Percentiles rank a stretch among this genome's conserved stretches.
Evolutionary conservation across 768 basidiomycete species (phyloP).

Genomic region (Collybia nuda): DNA sequence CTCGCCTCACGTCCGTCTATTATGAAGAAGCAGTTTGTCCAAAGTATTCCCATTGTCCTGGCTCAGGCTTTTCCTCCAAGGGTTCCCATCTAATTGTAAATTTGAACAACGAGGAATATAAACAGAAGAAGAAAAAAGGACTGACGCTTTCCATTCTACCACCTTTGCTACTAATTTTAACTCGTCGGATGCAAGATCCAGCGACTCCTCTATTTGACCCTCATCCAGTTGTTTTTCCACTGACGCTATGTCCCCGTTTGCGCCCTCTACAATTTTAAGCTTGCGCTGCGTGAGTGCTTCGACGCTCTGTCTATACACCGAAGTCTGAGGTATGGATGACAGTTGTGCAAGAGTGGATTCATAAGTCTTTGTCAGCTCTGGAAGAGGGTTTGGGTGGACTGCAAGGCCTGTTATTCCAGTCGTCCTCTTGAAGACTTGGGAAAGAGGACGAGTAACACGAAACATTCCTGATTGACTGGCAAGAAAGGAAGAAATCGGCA

Average conservation of each 20-base stretch:
- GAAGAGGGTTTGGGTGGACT: conserved; percentile 84
- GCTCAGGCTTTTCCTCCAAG: conserved; percentile 75
- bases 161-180: conserved; percentile 74
- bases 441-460: conserved; percentile 71
- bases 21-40: conserved; percentile 48
- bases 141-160: conserved; percentile 96
- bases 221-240: conserved; percentile 79
- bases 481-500: conserved; percentile 10
- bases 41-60: conserved; percentile 88
- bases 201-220: conserved; percentile 84
- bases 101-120: conserved; percentile 4
- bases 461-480: conserved; percentile 54
- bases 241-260: conserved; percentile 60
- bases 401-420: conserved; percentile 85
- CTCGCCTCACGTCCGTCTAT: conserved; percentile 2
- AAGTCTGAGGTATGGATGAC: conserved; percentile 70
- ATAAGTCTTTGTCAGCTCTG: conserved; percentile 74
- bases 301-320: conserved; percentile 87
- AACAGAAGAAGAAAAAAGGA: conserved; percentile 19
- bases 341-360: conserved; percentile 72
- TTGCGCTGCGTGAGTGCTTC: conserved; percentile 85
- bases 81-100: conserved; percentile 66
- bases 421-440: conserved; percentile 69
- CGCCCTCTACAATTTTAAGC: conserved; percentile 68
- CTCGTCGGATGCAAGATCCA: conserved; percentile 84